Conservation (phyloP, 2,329 filamentous ascomycete genomes). For the Mycocentrospora acerina region DNA sequence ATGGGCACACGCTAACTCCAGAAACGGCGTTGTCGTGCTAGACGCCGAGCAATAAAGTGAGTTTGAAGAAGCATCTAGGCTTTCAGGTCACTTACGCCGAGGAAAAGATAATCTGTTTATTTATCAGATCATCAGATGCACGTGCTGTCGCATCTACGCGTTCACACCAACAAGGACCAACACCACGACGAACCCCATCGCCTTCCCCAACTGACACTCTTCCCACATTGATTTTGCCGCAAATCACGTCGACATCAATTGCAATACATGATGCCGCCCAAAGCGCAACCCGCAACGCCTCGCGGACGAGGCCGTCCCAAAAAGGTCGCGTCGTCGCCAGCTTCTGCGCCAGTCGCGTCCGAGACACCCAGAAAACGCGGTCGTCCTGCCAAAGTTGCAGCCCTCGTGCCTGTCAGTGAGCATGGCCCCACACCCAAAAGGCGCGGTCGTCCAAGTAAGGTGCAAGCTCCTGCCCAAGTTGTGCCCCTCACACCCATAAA, state of each 20-base stretch:
- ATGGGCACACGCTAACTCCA: too few relatives aligned
- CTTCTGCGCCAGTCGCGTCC: constrained; percentile 3
- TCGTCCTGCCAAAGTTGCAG: constrained; percentile 16
- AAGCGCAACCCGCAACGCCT: constrained; percentile 6
- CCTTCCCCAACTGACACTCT: too few relatives aligned
- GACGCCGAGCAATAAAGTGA: too few relatives aligned
- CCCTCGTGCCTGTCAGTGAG: constrained; percentile 6
- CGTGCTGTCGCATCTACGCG: too few relatives aligned
- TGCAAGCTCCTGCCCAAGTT: background rate
- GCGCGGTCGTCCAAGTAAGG: constrained; percentile 18
- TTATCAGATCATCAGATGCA: too few relatives aligned
- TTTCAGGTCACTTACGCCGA: too few relatives aligned
- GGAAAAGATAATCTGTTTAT: too few relatives aligned
- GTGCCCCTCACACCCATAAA: constrained; percentile 9
- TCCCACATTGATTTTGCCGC: background rate
- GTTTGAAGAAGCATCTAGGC: too few relatives aligned
- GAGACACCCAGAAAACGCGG: constrained; percentile 24
- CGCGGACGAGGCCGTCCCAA: constrained; percentile 17
- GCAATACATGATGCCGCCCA: constrained; percentile 15
- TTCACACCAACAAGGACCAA: too few relatives aligned
- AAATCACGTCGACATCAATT: background rate
- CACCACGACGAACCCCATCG: too few relatives aligned
- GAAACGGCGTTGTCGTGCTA: too few relatives aligned
- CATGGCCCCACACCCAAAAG: constrained; percentile 8
- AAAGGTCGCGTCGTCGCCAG: constrained; percentile 5